Percentiles rank a stretch among this genome's conserved stretches.
phyloP scores from a whole-genome alignment of 1,284 basidiomycete species.

The Cryptococcus sp. region DNA sequence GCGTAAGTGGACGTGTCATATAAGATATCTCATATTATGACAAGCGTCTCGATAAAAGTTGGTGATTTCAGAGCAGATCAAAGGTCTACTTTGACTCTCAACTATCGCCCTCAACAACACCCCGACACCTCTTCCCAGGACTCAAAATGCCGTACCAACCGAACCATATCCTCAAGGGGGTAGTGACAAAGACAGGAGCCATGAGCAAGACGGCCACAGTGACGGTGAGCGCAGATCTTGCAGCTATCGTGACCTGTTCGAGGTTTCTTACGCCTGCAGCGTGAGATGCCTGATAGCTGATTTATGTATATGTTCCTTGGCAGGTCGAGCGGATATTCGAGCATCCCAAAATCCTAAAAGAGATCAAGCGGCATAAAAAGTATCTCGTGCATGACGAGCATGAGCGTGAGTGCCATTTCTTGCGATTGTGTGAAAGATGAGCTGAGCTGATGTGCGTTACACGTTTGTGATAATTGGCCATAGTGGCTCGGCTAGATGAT shows the following conservation, averaged over 20 bases:
- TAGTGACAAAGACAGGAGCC: conserved; percentile 43
- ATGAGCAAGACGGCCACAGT: conserved; percentile 49
- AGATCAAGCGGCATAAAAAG: conserved; percentile 40
- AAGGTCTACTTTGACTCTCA: no score
- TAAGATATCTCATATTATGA: no score
- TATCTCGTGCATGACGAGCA: conserved; percentile 44
- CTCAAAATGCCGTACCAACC: conserved; percentile 19
- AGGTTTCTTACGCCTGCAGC: background rate
- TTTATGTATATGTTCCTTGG: background rate
- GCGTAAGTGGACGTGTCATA: no score
- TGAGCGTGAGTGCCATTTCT: conserved; percentile 29
- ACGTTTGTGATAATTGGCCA: background rate
- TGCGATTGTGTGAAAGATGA: background rate
- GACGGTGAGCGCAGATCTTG: conserved; percentile 26
- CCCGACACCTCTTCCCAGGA: no score
- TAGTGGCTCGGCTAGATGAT: conserved; percentile 40
- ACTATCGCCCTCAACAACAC: no score
- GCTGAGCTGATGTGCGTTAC: background rate
- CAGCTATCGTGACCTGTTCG: background rate
- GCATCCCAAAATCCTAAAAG: conserved; percentile 28
- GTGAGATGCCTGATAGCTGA: background rate
- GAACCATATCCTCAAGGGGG: conserved; percentile 33
- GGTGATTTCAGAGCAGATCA: no score
- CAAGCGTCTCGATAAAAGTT: no score
- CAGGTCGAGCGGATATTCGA: conserved; percentile 32